These are phyloP conservation scores for Fusarium anthophilum DNA, from an alignment of 2,329 filamentous ascomycete species.

Conservation along the genomic window DNA sequence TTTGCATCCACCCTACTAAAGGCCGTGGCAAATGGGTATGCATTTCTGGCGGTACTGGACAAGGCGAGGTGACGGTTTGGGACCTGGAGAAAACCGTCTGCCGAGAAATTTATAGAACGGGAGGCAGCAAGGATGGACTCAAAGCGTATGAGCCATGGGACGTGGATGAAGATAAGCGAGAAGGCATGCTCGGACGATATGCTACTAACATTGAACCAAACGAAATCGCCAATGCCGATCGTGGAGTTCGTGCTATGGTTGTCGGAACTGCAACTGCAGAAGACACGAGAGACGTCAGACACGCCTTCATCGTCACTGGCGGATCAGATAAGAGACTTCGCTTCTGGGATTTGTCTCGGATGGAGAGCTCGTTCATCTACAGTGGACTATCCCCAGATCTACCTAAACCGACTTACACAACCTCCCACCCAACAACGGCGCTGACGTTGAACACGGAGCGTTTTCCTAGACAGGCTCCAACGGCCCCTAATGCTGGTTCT, in stretches of 20 bases:
- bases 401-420: slow-evolving; percentile 76
- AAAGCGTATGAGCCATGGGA: slow-evolving; percentile 85
- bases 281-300: slow-evolving; percentile 76
- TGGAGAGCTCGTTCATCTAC: slow-evolving; percentile 82
- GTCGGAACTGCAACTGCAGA: slow-evolving; percentile 77
- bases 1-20: slow-evolving; percentile 81
- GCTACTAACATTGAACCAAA: slow-evolving; percentile 76
- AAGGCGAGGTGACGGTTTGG: slow-evolving; percentile 94
- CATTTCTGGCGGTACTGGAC: slow-evolving; percentile 85
- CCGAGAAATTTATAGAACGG: slow-evolving; percentile 84
- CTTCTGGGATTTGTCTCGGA: slow-evolving; percentile 88
- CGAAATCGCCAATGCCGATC: slow-evolving; percentile 63
- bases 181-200: slow-evolving; percentile 87
- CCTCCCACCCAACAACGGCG: slow-evolving; percentile 68
- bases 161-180: slow-evolving; percentile 87
- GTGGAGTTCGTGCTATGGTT: slow-evolving; percentile 78
- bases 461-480: slow-evolving; percentile 53
- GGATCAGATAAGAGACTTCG: slow-evolving; percentile 91
- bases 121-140: slow-evolving; percentile 66
- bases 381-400: slow-evolving; percentile 80
- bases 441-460: slow-evolving; percentile 75
- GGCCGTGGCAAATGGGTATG: slow-evolving; percentile 86
- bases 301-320: slow-evolving; percentile 86
- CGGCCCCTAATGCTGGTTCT: slow-evolving; percentile 44
- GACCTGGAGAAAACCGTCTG: slow-evolving; percentile 91